These are phyloP conservation scores for Hanseniaspora thailandica DNA, from an alignment of 805 yeast species.

Conservation along the genomic window DNA sequence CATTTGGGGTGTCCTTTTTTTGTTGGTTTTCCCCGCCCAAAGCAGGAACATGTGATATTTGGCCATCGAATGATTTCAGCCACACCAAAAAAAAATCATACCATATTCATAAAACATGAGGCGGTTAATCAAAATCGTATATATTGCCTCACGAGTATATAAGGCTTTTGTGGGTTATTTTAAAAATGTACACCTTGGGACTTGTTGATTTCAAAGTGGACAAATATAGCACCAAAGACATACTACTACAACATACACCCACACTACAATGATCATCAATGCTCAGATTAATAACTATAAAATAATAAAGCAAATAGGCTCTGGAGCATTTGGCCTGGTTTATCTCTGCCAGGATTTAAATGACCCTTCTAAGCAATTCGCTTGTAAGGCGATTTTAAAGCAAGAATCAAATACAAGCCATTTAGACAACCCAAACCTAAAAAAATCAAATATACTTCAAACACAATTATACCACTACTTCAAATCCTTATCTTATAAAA, in stretches of 20 bases:
- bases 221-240: no score
- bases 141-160: no score
- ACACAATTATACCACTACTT: conserved; percentile 24
- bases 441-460: conserved; percentile 22
- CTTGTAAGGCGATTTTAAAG: conserved; percentile 61
- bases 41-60: no score
- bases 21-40: no score
- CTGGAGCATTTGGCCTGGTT: conserved; percentile 80
- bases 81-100: neutral
- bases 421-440: conserved; percentile 11
- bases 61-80: neutral
- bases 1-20: no score
- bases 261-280: conserved; percentile 18
- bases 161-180: no score
- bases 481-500: conserved; percentile 19
- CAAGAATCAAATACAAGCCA: conserved; percentile 18
- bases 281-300: conserved; percentile 25
- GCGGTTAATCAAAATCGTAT: neutral
- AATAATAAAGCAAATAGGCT: conserved; percentile 36
- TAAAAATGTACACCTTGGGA: no score
- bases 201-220: no score
- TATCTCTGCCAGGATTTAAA: conserved; percentile 50
- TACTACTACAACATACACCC: neutral
- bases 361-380: conserved; percentile 40
- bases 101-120: neutral